Conservation (phyloP, 768 basidiomycete species). For the Leccinum barrowsii region DNA sequence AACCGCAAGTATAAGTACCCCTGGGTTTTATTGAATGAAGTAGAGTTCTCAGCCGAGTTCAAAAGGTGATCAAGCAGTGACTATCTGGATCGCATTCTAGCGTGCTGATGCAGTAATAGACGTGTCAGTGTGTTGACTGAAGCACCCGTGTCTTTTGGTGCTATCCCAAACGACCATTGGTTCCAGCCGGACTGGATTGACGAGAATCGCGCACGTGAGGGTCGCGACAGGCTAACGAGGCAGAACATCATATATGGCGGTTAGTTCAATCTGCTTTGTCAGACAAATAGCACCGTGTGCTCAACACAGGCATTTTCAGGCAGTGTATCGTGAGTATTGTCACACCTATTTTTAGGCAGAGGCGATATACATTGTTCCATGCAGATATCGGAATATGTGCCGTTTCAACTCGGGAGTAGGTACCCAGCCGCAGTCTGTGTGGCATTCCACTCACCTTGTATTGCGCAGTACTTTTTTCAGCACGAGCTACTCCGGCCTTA, state of each 20-base stretch:
- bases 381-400: constrained; percentile 72
- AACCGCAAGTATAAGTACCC: constrained; percentile 58
- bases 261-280: constrained; percentile 20
- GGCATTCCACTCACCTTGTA: constrained; percentile 6
- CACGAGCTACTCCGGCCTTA: constrained; percentile 51
- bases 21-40: constrained; percentile 64
- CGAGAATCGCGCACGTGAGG: constrained; percentile 53
- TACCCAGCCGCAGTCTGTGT: not conserved
- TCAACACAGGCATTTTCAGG: constrained; percentile 26
- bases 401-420: constrained; percentile 67
- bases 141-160: constrained; percentile 48
- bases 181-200: constrained; percentile 72
- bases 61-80: constrained; percentile 33
- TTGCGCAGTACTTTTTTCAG: constrained; percentile 48
- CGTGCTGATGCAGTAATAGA: constrained; percentile 24
- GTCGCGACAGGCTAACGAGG: constrained; percentile 48
- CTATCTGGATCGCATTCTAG: not conserved
- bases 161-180: constrained; percentile 63
- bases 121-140: constrained; percentile 37
- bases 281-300: not conserved
- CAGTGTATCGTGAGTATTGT: constrained; percentile 40
- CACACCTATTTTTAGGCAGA: not conserved
- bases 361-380: not conserved
- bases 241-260: constrained; percentile 50
- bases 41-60: constrained; percentile 52